A percentile compares a stretch with the other conserved stretches of the same genome.
Evolutionary conservation across 2,329 filamentous ascomycete genomes (phyloP).

Genomic region (Fusarium setosum): DNA sequence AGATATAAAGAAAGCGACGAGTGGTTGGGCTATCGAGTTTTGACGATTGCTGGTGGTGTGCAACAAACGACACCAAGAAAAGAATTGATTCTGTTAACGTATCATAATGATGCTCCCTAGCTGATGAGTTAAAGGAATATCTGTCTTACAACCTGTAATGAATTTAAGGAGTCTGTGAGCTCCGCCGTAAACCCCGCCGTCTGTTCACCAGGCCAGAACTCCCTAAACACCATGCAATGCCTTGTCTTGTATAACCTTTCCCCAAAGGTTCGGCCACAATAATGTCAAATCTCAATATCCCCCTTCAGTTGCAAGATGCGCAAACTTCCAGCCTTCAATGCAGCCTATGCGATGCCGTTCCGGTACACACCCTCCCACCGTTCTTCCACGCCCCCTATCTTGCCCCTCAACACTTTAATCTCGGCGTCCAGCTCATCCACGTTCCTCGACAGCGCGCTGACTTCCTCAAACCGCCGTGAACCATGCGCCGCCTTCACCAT

Average conservation of each 20-base stretch:
- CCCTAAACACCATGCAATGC: constrained; percentile 52
- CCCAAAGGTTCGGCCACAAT: not conserved
- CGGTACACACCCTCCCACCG: constrained; percentile 65
- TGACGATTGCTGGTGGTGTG: constrained; percentile 29
- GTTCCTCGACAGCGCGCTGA: constrained; percentile 81
- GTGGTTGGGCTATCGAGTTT: constrained; percentile 9
- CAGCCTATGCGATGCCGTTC: constrained; percentile 38
- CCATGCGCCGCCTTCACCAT: constrained; percentile 85
- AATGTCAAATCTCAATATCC: not conserved
- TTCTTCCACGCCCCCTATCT: constrained; percentile 74
- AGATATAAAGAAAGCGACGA: constrained; percentile 7
- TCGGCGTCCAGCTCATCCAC: constrained; percentile 84
- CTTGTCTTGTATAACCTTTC: constrained; percentile 14
- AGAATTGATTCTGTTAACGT: constrained; percentile 19
- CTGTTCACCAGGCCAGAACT: constrained; percentile 23
- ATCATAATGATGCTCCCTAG: constrained; percentile 1
- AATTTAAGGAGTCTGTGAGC: constrained; percentile 10
- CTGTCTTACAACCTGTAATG: too few species aligned
- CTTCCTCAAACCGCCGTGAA: constrained; percentile 86
- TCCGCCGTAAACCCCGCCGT: constrained; percentile 5
- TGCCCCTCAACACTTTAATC: constrained; percentile 74
- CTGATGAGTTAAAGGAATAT: too few species aligned
- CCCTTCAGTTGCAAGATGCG: too few species aligned
- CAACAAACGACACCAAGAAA: constrained; percentile 24
- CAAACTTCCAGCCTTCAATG: not conserved